phyloP scores from a whole-genome alignment of 306 rosid genomes.

The Purshia tridentata region DNA sequence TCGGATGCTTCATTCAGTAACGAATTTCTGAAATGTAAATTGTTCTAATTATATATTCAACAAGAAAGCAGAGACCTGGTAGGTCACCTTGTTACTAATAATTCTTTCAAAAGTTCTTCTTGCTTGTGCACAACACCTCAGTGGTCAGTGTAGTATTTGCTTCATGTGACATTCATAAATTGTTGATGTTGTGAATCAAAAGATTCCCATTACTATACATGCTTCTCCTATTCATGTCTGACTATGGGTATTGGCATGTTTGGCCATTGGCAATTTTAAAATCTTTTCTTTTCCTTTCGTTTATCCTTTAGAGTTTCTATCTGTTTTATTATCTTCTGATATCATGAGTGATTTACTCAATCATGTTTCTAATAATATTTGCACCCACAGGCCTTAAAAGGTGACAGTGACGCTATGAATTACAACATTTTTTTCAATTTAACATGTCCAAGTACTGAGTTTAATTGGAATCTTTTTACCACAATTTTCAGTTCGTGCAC shows the following conservation, averaged over 20 bases:
- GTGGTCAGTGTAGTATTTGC: background rate
- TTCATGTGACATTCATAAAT: background rate
- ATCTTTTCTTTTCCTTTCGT: background rate
- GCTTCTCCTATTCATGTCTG: background rate
- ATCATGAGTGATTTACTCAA: too few relatives aligned
- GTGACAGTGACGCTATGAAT: background rate
- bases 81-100: slow-evolving; percentile 29
- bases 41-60: slow-evolving; percentile 64
- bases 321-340: background rate
- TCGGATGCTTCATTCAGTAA: slow-evolving; percentile 9
- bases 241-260: background rate
- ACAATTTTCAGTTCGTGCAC: slow-evolving; percentile 49
- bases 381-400: background rate
- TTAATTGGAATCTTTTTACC: slow-evolving; percentile 27
- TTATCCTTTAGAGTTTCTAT: background rate
- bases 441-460: slow-evolving; percentile 17
- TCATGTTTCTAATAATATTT: background rate
- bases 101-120: background rate
- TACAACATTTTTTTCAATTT: background rate
- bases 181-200: too few relatives aligned
- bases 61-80: slow-evolving; percentile 64
- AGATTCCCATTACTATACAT: too few relatives aligned
- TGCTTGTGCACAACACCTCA: background rate
- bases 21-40: slow-evolving; percentile 24
- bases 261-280: background rate